A percentile compares a stretch with the other conserved stretches of the same genome.
phyloP scores from a whole-genome alignment of 1,284 basidiomycete genomes.

The Mycena sp. region DNA sequence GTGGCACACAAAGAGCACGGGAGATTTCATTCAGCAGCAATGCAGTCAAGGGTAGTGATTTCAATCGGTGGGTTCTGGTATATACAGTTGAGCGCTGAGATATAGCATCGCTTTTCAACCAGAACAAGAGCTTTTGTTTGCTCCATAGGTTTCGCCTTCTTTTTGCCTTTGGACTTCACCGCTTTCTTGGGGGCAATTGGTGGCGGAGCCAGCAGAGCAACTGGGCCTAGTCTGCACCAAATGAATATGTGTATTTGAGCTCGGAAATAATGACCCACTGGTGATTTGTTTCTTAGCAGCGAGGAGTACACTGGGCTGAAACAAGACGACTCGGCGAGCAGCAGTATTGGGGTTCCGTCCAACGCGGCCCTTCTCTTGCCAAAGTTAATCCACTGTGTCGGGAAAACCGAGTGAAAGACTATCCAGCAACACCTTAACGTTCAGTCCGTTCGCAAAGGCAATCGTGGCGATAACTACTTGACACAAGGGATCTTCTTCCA shows the following conservation, averaged over 20 bases:
- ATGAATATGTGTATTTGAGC: too few relatives aligned
- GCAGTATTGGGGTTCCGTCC: background rate
- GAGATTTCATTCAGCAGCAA: background rate
- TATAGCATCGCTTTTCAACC: background rate
- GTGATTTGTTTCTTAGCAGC: constrained; percentile 3
- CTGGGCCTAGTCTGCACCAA: too few relatives aligned
- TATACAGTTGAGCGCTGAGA: background rate
- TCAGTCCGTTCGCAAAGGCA: constrained; percentile 17
- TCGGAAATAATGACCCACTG: background rate
- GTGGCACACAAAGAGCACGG: background rate
- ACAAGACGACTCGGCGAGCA: constrained; percentile 6
- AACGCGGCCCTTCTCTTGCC: constrained; percentile 20
- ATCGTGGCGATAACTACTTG: constrained; percentile 7
- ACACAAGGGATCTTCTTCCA: constrained; percentile 7
- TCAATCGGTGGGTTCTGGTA: background rate
- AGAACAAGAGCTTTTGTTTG: background rate
- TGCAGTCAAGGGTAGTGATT: background rate
- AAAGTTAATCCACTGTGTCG: constrained; percentile 5
- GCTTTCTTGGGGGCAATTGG: too few relatives aligned
- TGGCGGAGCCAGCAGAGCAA: too few relatives aligned
- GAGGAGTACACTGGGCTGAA: background rate
- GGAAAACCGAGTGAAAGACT: constrained; percentile 5
- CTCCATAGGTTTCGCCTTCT: background rate
- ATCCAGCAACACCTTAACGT: background rate
- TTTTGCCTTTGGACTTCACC: background rate